These are phyloP conservation scores for Oleoguttula mirabilis DNA, from an alignment of 495 filamentous ascomycete species.

Conservation along the genomic window DNA sequence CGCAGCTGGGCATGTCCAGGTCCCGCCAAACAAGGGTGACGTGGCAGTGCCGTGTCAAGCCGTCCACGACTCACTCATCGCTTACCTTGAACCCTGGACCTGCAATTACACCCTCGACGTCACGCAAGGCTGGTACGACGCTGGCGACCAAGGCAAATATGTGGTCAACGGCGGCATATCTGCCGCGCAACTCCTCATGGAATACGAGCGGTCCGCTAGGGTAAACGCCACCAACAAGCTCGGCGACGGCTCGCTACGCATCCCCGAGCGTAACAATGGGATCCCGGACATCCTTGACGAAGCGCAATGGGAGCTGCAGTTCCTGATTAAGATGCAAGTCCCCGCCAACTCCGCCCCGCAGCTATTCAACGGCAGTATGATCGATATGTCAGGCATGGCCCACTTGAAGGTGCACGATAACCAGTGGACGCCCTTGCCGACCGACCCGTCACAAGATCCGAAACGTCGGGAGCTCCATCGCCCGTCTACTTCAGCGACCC, in stretches of 20 bases:
- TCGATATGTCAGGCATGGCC: slow-evolving; percentile 11
- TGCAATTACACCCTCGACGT: slow-evolving; percentile 20
- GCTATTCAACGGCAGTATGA: slow-evolving; percentile 12
- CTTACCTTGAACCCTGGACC: slow-evolving; percentile 17
- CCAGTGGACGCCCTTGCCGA: slow-evolving; percentile 12
- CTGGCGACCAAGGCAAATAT: slow-evolving; percentile 19
- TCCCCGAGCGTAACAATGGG: slow-evolving; percentile 16
- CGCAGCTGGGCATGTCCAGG: slow-evolving; percentile 12
- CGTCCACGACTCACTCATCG: slow-evolving; percentile 9
- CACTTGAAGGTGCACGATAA: slow-evolving; percentile 17
- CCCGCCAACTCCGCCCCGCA: slow-evolving; percentile 11
- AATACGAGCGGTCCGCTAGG: slow-evolving; percentile 10
- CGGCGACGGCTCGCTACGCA: slow-evolving; percentile 13
- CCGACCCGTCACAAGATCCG: slow-evolving; percentile 11
- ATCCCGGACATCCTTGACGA: slow-evolving; percentile 15
- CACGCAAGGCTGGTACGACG: slow-evolving; percentile 19
- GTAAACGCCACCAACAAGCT: not conserved
- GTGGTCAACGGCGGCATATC: slow-evolving; percentile 20
- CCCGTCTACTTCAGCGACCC: slow-evolving; percentile 3
- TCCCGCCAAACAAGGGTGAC: slow-evolving; percentile 10
- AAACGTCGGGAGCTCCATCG: slow-evolving; percentile 12
- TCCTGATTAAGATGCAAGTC: slow-evolving; percentile 19
- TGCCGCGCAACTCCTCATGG: slow-evolving; percentile 13
- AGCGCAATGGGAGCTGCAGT: slow-evolving; percentile 15
- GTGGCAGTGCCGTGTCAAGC: slow-evolving; percentile 9